phyloP scores from a whole-genome alignment of 2,329 filamentous ascomycete species.

The Aspergillus novoparasiticus region DNA sequence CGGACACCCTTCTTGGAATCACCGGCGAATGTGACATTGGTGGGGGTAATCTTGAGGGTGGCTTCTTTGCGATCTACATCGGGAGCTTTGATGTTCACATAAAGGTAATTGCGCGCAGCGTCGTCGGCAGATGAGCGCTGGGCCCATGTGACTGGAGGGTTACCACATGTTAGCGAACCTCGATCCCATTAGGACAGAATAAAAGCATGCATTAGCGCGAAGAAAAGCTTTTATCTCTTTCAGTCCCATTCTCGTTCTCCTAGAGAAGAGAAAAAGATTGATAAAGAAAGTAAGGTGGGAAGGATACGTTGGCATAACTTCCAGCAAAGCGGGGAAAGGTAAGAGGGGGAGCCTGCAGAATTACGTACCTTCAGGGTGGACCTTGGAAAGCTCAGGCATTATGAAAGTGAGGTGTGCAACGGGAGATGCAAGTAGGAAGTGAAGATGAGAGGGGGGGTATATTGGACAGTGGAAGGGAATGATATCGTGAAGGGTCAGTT shows the following conservation, averaged over 20 bases:
- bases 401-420: conserved; percentile 18
- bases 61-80: conserved; percentile 77
- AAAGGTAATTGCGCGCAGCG: conserved; percentile 87
- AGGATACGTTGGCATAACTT: conserved; percentile 9
- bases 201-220: conserved; percentile 3
- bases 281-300: neutral
- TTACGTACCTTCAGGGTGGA: conserved; percentile 51
- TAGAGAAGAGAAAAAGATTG: neutral
- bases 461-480: neutral
- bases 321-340: conserved; percentile 33
- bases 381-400: conserved; percentile 32
- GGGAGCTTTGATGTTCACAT: conserved; percentile 85
- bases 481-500: conserved; percentile 10
- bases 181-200: conserved; percentile 2
- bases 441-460: conserved; percentile 2
- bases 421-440: conserved; percentile 10
- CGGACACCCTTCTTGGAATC: conserved; percentile 82
- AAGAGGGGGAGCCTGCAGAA: conserved; percentile 23
- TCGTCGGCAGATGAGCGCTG: conserved; percentile 87
- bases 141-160: conserved; percentile 82
- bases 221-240: neutral
- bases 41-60: conserved; percentile 81
- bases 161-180: conserved; percentile 10
- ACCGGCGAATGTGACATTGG: conserved; percentile 77
- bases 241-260: neutral